Percentiles rank a stretch among this genome's conserved stretches.
Conservation (phyloP, 2,329 filamentous ascomycete genomes). For the Neopestalotiopsis sp. region DNA sequence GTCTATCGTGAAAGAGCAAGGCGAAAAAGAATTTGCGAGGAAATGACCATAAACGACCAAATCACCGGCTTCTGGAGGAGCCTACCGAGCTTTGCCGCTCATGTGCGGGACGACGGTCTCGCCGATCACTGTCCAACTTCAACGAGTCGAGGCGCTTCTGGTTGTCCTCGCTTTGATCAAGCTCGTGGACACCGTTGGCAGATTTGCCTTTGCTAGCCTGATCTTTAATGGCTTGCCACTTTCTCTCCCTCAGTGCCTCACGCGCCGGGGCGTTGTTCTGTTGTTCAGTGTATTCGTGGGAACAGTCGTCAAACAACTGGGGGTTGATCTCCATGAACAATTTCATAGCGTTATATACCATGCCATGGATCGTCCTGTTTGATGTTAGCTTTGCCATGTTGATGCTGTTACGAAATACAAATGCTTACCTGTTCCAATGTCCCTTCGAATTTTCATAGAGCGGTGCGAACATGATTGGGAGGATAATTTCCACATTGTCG, state of each 20-base stretch:
- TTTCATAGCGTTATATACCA: constrained; percentile 99
- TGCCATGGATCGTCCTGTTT: constrained; percentile 91
- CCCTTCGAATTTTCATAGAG: constrained; percentile 99
- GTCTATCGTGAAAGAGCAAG: constrained; percentile 32
- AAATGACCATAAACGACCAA: constrained; percentile 23
- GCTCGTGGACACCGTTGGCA: constrained; percentile 56
- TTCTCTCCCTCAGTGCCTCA: constrained; percentile 79
- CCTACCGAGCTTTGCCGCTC: constrained; percentile 66
- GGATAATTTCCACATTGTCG: constrained; percentile 97
- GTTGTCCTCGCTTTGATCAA: constrained; percentile 82
- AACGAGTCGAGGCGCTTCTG: constrained; percentile 88
- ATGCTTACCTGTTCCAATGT: constrained; percentile 91
- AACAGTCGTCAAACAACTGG: constrained; percentile 97
- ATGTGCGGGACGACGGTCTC: constrained; percentile 57
- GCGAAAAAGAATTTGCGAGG: constrained; percentile 23
- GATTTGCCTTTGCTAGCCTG: constrained; percentile 74
- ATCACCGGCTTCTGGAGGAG: constrained; percentile 56
- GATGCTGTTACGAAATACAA: background rate
- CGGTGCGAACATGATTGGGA: constrained; percentile 99
- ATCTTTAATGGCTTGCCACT: constrained; percentile 87
- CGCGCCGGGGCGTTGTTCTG: constrained; percentile 90
- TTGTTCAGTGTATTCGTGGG: constrained; percentile 95
- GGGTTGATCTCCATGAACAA: constrained; percentile 99
- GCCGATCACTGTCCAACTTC: constrained; percentile 79
- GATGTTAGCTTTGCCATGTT: constrained; percentile 24